These are phyloP conservation scores for Laburnicola sp. DNA, from an alignment of 2,329 filamentous ascomycete genomes.

Conservation along the genomic window DNA sequence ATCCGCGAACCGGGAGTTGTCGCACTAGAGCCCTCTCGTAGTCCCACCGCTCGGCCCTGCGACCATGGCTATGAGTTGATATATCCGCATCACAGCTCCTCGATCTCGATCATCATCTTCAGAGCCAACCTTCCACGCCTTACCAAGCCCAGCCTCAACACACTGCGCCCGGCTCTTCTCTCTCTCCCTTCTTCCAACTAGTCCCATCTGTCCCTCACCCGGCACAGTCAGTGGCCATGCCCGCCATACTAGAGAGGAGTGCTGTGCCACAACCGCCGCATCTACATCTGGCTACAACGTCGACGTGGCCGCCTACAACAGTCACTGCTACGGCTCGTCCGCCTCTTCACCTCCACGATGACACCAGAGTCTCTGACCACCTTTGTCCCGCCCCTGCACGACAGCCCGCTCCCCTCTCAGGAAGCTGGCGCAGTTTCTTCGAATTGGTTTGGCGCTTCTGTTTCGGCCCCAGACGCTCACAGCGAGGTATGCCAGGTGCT, in stretches of 20 bases:
- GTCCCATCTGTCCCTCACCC: constrained; percentile 2
- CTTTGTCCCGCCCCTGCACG: constrained; percentile 35
- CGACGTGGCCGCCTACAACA: constrained; percentile 36
- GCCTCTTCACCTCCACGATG: constrained; percentile 37
- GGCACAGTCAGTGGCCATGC: constrained; percentile 34
- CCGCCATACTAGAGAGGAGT: constrained; percentile 40
- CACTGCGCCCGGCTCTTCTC: constrained; percentile 20
- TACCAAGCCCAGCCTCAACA: not conserved
- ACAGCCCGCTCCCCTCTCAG: constrained; percentile 32
- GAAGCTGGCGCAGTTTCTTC: constrained; percentile 30
- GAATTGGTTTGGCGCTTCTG: constrained; percentile 36
- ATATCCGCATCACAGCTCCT: constrained; percentile 21
- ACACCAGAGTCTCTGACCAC: constrained; percentile 37
- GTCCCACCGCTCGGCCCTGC: constrained; percentile 13
- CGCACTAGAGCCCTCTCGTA: constrained; percentile 33
- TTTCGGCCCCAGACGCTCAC: constrained; percentile 33
- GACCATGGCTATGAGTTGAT: constrained; percentile 25
- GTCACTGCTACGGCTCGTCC: constrained; percentile 30
- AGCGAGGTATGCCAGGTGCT: constrained; percentile 33
- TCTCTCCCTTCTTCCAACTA: constrained; percentile 10
- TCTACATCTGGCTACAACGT: constrained; percentile 32
- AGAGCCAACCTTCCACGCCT: not conserved
- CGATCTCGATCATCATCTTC: constrained; percentile 8
- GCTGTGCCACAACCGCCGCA: constrained; percentile 39
- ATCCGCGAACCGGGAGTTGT: constrained; percentile 37